Percentiles rank a stretch among this genome's conserved stretches.
Evolutionary conservation across 352 stramenopile species (phyloP).

Genomic region (Pythium sp.): DNA sequence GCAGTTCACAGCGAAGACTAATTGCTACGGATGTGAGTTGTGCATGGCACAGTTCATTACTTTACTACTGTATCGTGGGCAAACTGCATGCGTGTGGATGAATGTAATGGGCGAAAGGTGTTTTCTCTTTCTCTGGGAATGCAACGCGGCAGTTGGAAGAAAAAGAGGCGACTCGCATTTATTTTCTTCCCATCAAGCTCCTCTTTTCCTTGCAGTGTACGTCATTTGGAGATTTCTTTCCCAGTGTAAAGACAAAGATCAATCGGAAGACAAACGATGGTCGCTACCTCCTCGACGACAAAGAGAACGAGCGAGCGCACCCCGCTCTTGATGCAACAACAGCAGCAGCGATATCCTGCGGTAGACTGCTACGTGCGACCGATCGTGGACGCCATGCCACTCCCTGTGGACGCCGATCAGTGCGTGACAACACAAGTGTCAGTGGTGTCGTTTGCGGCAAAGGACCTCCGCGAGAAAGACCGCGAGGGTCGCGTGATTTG

Average conservation of each 20-base stretch:
- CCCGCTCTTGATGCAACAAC: slow-evolving; percentile 7
- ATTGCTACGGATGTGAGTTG: neutral
- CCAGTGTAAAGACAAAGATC: neutral
- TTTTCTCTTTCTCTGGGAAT: neutral
- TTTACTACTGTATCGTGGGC: neutral
- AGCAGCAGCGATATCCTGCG: neutral
- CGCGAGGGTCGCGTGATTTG: slow-evolving; percentile 8
- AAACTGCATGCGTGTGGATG: neutral
- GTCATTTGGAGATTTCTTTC: neutral
- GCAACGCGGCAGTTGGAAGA: neutral
- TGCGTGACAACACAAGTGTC: neutral
- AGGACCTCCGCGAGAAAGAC: slow-evolving; percentile 6
- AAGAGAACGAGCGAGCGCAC: slow-evolving; percentile 9
- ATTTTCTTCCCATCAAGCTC: neutral
- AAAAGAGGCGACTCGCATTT: neutral
- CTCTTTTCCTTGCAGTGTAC: neutral
- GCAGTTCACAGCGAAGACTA: neutral
- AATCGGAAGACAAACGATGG: neutral
- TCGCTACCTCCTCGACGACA: neutral
- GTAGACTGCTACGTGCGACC: slow-evolving; percentile 3
- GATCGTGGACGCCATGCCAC: slow-evolving; percentile 13
- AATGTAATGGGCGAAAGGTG: neutral
- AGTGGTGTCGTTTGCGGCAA: slow-evolving; percentile 6
- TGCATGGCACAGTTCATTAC: neutral
- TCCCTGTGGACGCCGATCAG: neutral